Evolutionary conservation across 352 stramenopile species (phyloP).

Genomic region (Hyphochytrium catenoides): DNA sequence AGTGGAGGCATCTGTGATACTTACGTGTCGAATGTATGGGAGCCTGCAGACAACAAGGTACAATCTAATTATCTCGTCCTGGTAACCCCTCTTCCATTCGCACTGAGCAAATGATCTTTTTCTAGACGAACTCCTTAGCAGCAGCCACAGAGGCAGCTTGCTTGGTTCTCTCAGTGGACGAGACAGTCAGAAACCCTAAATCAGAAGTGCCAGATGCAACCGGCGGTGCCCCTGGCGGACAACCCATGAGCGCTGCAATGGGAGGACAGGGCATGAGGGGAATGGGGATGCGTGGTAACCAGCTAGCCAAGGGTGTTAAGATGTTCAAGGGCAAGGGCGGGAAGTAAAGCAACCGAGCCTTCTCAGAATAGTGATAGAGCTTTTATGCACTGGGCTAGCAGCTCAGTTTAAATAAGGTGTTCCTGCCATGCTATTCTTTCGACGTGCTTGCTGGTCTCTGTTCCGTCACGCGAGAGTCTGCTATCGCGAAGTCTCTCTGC

Average conservation of each 20-base stretch:
- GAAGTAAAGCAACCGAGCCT: too few species aligned
- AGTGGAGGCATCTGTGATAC: conserved; percentile 93
- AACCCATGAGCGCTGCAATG: conserved; percentile 68
- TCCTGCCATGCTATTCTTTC: too few species aligned
- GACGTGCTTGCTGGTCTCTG: too few species aligned
- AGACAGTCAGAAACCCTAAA: conserved; percentile 94
- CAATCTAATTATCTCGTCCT: background rate
- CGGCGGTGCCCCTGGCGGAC: conserved; percentile 18
- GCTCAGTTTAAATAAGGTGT: too few species aligned
- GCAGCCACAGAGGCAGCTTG: conserved; percentile 90
- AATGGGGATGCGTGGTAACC: conserved; percentile 38
- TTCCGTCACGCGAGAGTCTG: too few species aligned
- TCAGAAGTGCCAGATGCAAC: conserved; percentile 70
- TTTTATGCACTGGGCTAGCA: too few species aligned
- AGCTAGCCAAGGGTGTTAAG: conserved; percentile 42
- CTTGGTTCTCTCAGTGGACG: conserved; percentile 95
- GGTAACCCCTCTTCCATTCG: background rate
- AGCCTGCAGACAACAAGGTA: conserved; percentile 91
- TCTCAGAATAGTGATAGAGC: too few species aligned
- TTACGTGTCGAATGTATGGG: conserved; percentile 90
- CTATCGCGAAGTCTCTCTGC: too few species aligned
- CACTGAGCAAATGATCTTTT: background rate
- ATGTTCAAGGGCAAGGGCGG: conserved; percentile 44
- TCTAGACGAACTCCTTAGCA: conserved; percentile 73
- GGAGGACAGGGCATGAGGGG: conserved; percentile 67